phyloP scores from a whole-genome alignment of 2,329 filamentous ascomycete genomes.

The Paraphaeosphaeria minitans region DNA sequence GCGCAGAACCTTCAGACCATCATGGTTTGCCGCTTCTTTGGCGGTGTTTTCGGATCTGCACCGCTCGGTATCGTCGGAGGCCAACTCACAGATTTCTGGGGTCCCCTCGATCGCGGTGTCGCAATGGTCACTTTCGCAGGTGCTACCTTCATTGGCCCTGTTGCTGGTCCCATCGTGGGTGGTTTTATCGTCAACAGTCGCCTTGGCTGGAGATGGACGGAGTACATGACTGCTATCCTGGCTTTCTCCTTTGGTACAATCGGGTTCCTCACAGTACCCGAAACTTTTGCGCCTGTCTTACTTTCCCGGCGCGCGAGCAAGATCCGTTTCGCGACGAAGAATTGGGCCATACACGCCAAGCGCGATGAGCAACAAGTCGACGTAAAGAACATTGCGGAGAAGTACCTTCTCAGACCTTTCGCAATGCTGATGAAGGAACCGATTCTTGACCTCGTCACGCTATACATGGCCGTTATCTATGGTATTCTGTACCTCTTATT shows the following conservation, averaged over 20 bases:
- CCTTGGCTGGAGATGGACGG: constrained; percentile 63
- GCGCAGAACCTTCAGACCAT: constrained; percentile 61
- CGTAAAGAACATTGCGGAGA: constrained; percentile 46
- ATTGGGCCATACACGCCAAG: constrained; percentile 54
- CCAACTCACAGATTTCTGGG: constrained; percentile 56
- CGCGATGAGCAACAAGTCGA: constrained; percentile 51
- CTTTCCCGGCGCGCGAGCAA: constrained; percentile 55
- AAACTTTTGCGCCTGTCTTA: constrained; percentile 58
- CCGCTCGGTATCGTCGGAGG: constrained; percentile 59
- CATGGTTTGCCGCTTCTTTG: constrained; percentile 60
- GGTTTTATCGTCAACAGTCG: constrained; percentile 55
- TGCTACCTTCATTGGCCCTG: constrained; percentile 10
- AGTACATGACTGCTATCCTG: constrained; percentile 60
- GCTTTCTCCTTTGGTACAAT: constrained; percentile 47
- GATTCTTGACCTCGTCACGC: constrained; percentile 23
- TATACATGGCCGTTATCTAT: constrained; percentile 48
- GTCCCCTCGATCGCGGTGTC: constrained; percentile 54
- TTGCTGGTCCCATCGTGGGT: constrained; percentile 51
- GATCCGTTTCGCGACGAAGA: constrained; percentile 55
- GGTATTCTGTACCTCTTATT: constrained; percentile 56
- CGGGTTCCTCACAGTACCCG: constrained; percentile 55
- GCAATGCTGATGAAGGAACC: constrained; percentile 28
- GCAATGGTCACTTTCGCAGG: constrained; percentile 36
- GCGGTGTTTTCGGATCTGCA: constrained; percentile 58
- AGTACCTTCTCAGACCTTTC: constrained; percentile 47